Percentiles rank a stretch among this genome's conserved stretches.
Evolutionary conservation across 2,329 filamentous ascomycete species (phyloP).

Genomic region (Nigrospora sphaerica): DNA sequence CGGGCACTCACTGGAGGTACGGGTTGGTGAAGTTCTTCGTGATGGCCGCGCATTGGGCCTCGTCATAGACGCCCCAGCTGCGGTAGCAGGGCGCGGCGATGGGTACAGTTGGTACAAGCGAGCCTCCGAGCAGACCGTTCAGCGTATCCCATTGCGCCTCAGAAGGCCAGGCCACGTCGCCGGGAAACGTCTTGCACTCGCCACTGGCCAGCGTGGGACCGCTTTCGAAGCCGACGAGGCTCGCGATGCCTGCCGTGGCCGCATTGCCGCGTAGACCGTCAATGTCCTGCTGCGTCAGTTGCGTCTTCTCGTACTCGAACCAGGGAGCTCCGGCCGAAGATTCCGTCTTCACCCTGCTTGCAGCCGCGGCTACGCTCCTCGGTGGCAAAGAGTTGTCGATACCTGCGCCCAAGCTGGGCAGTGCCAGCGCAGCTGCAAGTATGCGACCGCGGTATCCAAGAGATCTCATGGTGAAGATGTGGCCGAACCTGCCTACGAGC

Average conservation of each 20-base stretch:
- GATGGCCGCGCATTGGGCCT: conserved; percentile 15
- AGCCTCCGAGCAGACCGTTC: conserved; percentile 13
- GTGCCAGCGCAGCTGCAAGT: too few relatives aligned
- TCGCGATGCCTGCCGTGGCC: background rate
- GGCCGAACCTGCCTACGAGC: too few relatives aligned
- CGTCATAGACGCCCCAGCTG: conserved; percentile 13
- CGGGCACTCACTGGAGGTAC: conserved; percentile 10
- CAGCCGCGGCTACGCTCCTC: background rate
- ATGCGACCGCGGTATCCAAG: too few relatives aligned
- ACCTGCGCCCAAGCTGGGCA: too few relatives aligned
- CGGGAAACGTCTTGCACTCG: conserved; percentile 18
- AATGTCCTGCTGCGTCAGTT: background rate
- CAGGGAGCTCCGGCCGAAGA: background rate
- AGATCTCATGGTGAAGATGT: too few relatives aligned
- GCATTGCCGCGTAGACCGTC: background rate
- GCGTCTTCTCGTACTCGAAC: conserved; percentile 1
- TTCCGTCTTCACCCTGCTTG: background rate
- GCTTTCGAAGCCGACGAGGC: background rate
- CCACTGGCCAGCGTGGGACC: background rate
- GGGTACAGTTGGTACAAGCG: conserved; percentile 21
- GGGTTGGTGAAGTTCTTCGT: conserved; percentile 15
- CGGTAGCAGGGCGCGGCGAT: conserved; percentile 22
- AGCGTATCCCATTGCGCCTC: conserved; percentile 16
- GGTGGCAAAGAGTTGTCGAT: too few relatives aligned
- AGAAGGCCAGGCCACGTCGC: conserved; percentile 16